Base-by-base conservation (phyloP, 2,329 filamentous ascomycete genomes). In the Talaromyces verruculosus region DNA sequence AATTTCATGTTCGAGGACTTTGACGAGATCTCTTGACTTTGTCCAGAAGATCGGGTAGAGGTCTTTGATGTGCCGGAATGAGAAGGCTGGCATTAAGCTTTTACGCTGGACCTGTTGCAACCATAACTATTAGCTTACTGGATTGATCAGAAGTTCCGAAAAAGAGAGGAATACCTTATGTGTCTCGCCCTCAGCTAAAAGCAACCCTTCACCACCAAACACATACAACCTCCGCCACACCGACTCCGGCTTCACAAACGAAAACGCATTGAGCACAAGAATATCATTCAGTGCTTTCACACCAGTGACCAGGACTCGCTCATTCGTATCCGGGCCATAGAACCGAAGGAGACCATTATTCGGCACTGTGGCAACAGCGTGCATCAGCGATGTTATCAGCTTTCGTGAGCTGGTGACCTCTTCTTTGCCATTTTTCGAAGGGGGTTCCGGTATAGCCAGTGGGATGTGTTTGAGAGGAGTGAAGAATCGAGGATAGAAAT, bases 141-240 rank as follows among this genome's bases (percentile, higher is more conserved):
- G 11, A 63, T 33, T 45, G 30, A 35, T 37, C n/a, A 8, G 45
- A 35, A 22, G 25, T 3, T 28, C 4, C 28, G 30, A 10, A 53
- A 37, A 5, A 19, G 1, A 11, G 22, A 11, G 17, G 7, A 28
- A 15, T 71, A 86, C 81, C 79, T 91, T 95, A 77, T 97, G 94
- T 72, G 93, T 91, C 11, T 96, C 91, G n/a, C 93, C 93, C 77
- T 97, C 93, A 2, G 92, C 90, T 8, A 97, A 81, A 43, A 97
- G 79, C 8, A 83, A 37, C 0, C 81, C 81, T 58, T 79, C 71
- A 1, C 82, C 82, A 2, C 80, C 70, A 5, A 82, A 64, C 22
- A 73, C 75, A 7, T 71, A 71, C 28, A 84, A 67, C 8, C 71
- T 72, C 15, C 68, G 63, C n/a, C 73, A 80, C 28, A 91, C 70